These are phyloP conservation scores for Cymbidium sinense DNA, from an alignment of 106 monocot species.

Conservation along the genomic window DNA sequence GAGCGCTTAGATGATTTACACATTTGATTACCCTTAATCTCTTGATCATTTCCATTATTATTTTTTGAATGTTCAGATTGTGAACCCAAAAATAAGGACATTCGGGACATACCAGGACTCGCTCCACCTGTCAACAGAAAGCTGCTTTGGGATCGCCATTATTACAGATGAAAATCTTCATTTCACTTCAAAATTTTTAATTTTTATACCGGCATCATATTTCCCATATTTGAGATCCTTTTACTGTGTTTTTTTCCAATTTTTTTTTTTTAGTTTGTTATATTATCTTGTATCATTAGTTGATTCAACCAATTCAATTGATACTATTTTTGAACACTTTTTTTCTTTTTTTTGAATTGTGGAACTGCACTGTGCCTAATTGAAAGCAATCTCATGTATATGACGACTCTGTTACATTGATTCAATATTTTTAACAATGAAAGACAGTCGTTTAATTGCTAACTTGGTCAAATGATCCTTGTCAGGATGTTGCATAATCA, in stretches of 20 bases:
- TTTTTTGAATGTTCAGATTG: slow-evolving; percentile 22
- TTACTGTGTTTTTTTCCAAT: neutral
- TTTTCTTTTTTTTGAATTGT: no score
- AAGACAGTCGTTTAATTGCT: no score
- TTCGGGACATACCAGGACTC: slow-evolving; percentile 52
- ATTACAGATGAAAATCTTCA: neutral
- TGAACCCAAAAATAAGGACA: slow-evolving; percentile 49
- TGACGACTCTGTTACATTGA: no score
- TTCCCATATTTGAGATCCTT: neutral
- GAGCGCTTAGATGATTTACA: no score
- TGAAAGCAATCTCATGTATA: no score
- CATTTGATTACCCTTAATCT: no score
- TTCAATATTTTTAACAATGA: no score
- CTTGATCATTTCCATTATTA: neutral
- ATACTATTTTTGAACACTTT: no score
- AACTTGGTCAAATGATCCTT: no score
- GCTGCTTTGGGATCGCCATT: slow-evolving; percentile 28
- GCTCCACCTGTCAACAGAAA: slow-evolving; percentile 45
- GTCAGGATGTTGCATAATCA: no score
- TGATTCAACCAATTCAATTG: neutral
- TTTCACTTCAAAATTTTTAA: neutral
- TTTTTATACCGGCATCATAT: neutral
- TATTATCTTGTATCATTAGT: neutral
- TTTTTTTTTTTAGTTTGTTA: neutral
- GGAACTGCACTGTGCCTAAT: no score